These are phyloP conservation scores for Leccinum obscurum DNA, from an alignment of 768 basidiomycete species.

Conservation along the genomic window DNA sequence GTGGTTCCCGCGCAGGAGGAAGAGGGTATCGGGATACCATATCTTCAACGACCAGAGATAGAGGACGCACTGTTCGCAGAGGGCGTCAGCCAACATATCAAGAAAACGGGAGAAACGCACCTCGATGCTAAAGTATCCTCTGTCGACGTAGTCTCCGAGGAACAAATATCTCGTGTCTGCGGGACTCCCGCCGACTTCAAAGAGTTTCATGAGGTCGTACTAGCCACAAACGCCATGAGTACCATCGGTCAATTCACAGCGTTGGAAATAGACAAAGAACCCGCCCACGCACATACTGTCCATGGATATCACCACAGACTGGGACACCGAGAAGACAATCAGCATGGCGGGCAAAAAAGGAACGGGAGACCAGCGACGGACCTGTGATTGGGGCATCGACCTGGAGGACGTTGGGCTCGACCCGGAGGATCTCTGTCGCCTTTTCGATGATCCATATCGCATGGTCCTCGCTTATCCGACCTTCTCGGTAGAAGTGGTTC, in stretches of 20 bases:
- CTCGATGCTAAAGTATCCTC: conserved; percentile 94
- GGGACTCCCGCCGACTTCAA: conserved; percentile 93
- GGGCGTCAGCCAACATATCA: conserved; percentile 3
- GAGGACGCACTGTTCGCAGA: conserved; percentile 73
- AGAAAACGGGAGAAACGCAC: conserved; percentile 38
- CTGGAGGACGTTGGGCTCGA: conserved; percentile 87
- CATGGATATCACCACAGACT: conserved; percentile 99
- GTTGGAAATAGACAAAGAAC: conserved; percentile 5
- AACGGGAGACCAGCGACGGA: conserved; percentile 28
- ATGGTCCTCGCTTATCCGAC: conserved; percentile 90
- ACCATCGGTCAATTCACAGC: conserved; percentile 19
- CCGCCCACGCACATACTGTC: conserved; percentile 83
- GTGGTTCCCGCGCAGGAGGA: conserved; percentile 96
- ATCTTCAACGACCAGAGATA: conserved; percentile 99
- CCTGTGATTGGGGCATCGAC: conserved; percentile 99
- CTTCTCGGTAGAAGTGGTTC: conserved; percentile 98
- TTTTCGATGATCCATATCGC: conserved; percentile 91
- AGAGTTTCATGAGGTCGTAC: conserved; percentile 95
- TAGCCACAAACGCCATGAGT: conserved; percentile 30
- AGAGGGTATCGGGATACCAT: conserved; percentile 97
- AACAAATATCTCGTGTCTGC: conserved; percentile 92
- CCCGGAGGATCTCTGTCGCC: conserved; percentile 77
- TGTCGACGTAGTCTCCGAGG: conserved; percentile 90
- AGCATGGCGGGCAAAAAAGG: not conserved
- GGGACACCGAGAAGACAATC: conserved; percentile 10